These are phyloP conservation scores for Blastobotrys malaysiensis DNA, from an alignment of 1,139 yeast genomes.

Conservation along the genomic window DNA sequence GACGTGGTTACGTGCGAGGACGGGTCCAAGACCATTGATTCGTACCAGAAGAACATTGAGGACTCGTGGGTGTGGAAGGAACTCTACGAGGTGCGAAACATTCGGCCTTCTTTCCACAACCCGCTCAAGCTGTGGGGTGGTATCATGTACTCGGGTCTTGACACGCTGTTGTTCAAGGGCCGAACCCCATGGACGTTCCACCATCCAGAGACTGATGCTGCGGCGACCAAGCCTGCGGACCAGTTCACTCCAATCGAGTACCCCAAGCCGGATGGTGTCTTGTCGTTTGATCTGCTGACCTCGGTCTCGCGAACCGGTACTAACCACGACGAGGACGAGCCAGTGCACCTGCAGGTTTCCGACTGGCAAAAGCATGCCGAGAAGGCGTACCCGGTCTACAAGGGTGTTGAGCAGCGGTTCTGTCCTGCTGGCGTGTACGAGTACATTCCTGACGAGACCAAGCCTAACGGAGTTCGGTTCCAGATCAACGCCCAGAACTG, in stretches of 20 bases:
- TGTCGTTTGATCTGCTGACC: slow-evolving; percentile 86
- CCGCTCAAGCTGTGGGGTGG: slow-evolving; percentile 76
- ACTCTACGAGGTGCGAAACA: slow-evolving; percentile 73
- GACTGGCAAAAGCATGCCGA: slow-evolving; percentile 64
- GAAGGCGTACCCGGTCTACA: slow-evolving; percentile 61
- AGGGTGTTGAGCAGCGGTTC: slow-evolving; percentile 86
- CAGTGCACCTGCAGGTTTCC: slow-evolving; percentile 79
- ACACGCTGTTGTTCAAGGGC: slow-evolving; percentile 73
- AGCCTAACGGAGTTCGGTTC: slow-evolving; percentile 63
- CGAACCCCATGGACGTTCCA: slow-evolving; percentile 81
- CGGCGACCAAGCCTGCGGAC: slow-evolving; percentile 60
- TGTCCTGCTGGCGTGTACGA: slow-evolving; percentile 99
- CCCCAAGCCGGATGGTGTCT: slow-evolving; percentile 88
- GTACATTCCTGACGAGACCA: slow-evolving; percentile 64
- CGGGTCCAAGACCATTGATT: slow-evolving; percentile 35
- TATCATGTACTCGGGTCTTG: slow-evolving; percentile 75
- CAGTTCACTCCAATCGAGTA: slow-evolving; percentile 68
- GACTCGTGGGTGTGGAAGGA: slow-evolving; percentile 85
- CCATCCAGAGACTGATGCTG: slow-evolving; percentile 68
- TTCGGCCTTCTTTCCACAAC: slow-evolving; percentile 81
- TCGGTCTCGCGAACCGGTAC: slow-evolving; percentile 96
- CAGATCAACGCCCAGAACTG: slow-evolving; percentile 95
- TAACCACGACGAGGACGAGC: slow-evolving; percentile 90
- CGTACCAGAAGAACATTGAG: slow-evolving; percentile 61
- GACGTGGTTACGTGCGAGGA: slow-evolving; percentile 48